Base-by-base conservation (phyloP, 257 asterid species). In the Lycium barbarum region DNA sequence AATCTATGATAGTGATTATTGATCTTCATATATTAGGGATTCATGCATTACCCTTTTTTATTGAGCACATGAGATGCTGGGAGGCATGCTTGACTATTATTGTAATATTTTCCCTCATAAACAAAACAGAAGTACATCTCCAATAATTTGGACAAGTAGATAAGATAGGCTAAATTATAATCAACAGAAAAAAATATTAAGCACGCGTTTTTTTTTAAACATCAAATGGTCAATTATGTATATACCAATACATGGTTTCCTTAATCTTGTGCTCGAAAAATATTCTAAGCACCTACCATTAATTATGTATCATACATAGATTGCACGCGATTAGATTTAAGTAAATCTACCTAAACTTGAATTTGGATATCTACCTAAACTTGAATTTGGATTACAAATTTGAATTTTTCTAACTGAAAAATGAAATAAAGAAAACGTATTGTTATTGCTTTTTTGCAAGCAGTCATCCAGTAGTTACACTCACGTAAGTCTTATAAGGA, bases 261-360 rank as follows among this genome's bases (percentile, higher is more conserved):
- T 76, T 76, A 58, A 76, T 76, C 49, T 26, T 14, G 82, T 76
- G 65, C 47, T 53, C 8, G 33, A 76, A 51, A 76, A 76, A 26
- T 26, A 53, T 76, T 76, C 82, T 76, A 14, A 76, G 47, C 49
- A 76, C 49, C 82, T 53, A 76, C 65, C 82, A 53, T 53, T 76
- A 26, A 13, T 53, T 7, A 5, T 33, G 53, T 76, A 76, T 8
- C 63, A 76, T 51, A 7, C 65, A 76, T 14, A 76, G 26, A 53
- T 76, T 76, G 65, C 82, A 76, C 82, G 82, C 15, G 65, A 76
- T 51, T 26, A 76, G 38, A 22, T 76, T 33, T 76, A 76, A 51
- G 65, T 53, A 51, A 53, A 76, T 76, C 82, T 22, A 76, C 65
- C 9, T 76, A 26, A 14, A 76, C 22, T 76, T 51, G 2, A 76